Base-by-base conservation (phyloP, 768 basidiomycete genomes). In the Butyriboletus loyo region DNA sequence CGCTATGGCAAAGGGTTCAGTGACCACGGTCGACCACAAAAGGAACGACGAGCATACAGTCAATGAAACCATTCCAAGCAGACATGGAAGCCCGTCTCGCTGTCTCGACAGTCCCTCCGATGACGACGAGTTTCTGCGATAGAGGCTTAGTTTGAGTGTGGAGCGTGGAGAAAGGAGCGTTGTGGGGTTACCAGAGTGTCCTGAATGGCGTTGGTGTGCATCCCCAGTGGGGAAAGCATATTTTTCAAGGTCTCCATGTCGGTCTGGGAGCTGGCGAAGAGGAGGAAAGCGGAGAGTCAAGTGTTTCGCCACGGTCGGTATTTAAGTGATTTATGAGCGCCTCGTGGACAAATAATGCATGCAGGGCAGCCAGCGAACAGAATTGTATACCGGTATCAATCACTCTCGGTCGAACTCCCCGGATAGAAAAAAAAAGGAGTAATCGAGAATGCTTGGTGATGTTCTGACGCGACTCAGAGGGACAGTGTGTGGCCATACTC, bases 61-160 rank as follows among this genome's bases (percentile, higher is more conserved):
- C 91, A 5, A 93, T 80, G 64, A 93, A 92, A 34, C 89, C 88
- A 68, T 87, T 90, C 90, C 91, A 93, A 13, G 89, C 91, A 5
- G 89, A 89, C 27, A 88, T 75, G 11, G 89, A 91, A 17, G 82
- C 86, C 40, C 90, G 77, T 57, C 90, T 78, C 32, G 89, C 89
- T 15, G 89, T 92, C 67, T 92, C 90, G 21, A 92, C 86, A 0
- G 91, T 92, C 1, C 91, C 91, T 22, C 91, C 90, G 64, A 93
- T 87, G 62, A 93, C 90, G 31, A 93, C 90, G 24, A 91, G 78
- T 87, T 90, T 92, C 90, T 91, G 59, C 3, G 27, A 37, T 3
- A 27, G 25, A 41, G 28, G 57, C 17, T 53, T 52, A 35, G 39
- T 14, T 27, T 49, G 11, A 44, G 38, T 22, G 25, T 3, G 32